Base-by-base conservation (phyloP, 495 filamentous ascomycete species). In the Lepraria neglecta region DNA sequence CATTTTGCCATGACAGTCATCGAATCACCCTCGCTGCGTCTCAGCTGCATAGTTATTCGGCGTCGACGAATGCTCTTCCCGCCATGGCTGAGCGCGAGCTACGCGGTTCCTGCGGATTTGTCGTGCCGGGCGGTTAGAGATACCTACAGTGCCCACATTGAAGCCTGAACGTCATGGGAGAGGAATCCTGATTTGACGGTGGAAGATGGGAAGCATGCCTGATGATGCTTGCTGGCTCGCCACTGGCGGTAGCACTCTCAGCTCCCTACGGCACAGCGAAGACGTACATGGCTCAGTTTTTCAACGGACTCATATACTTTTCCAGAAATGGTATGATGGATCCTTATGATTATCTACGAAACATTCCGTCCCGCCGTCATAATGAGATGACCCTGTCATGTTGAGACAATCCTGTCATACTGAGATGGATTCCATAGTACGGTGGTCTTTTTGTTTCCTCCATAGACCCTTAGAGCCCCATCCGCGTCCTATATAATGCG, bases 231-330 rank as follows among this genome's bases (percentile, higher is more conserved):
- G 10, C 15, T 19, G 24, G 45, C 9, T 43, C 33, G 35, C 45
- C 28, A 28, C 46, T 30, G 12, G 47, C 46, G 40, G 46, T 31
- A 38, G 31, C 44, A 42, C 3, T 40, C 21, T 56, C 58, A 60
- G 58, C 58, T 56, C 38, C 9, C 35, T 51, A 48, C 33, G 58
- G 58, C 58, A 51, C 58, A 40, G 58, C 15, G 24, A 31, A n/a
- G n/a, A 60, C 4, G 12, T 30, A 17, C 11, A 24, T 30, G 14
- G 47, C 45, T 42, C 28, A 50, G 27, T 15, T 31, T 33, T 15
- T 21, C 24, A 5, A 42, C 14, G 4, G 58, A 33, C 4, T 24
- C 21, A 14, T 7, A n/a, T 48, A 21, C 44, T 40, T 42, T 43
- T 19, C 24, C 24, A 17, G 19, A 24, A n/a, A 6, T 4, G 45